phyloP scores from a whole-genome alignment of 257 asterid species.

The Scutellaria barbata region DNA sequence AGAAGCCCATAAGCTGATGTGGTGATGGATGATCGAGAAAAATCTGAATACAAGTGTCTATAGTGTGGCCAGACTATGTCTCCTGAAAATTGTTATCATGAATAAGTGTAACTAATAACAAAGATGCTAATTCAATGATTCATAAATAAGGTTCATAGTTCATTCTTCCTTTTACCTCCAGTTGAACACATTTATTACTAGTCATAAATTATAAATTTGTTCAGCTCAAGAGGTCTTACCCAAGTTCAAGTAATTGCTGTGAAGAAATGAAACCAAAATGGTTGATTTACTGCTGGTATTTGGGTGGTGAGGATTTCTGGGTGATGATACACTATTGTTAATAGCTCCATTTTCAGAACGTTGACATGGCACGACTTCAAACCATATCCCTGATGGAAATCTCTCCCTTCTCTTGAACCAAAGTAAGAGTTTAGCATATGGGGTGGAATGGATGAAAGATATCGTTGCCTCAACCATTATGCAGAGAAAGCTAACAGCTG shows the following conservation, averaged over 20 bases:
- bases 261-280: constrained; percentile 68
- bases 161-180: too few relatives aligned
- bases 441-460: constrained; percentile 76
- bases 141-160: not conserved
- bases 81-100: constrained; percentile 54
- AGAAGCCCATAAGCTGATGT: constrained; percentile 80
- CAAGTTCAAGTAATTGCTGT: constrained; percentile 72
- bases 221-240: constrained; percentile 49
- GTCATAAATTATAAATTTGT: not conserved
- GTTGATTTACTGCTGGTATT: constrained; percentile 39
- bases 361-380: constrained; percentile 56
- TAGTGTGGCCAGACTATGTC: constrained; percentile 74
- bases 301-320: constrained; percentile 13
- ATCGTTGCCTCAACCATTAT: constrained; percentile 54
- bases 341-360: constrained; percentile 32
- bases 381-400: constrained; percentile 88
- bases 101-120: constrained; percentile 17
- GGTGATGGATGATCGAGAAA: constrained; percentile 62
- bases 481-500: constrained; percentile 65
- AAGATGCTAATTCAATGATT: constrained; percentile 9
- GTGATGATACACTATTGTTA: not conserved
- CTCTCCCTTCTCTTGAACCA: constrained; percentile 76
- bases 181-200: too few relatives aligned
- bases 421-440: constrained; percentile 66
- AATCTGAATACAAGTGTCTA: constrained; percentile 47